phyloP scores from a whole-genome alignment of 345 rosid genomes.

The Odontarrhena argentea region DNA sequence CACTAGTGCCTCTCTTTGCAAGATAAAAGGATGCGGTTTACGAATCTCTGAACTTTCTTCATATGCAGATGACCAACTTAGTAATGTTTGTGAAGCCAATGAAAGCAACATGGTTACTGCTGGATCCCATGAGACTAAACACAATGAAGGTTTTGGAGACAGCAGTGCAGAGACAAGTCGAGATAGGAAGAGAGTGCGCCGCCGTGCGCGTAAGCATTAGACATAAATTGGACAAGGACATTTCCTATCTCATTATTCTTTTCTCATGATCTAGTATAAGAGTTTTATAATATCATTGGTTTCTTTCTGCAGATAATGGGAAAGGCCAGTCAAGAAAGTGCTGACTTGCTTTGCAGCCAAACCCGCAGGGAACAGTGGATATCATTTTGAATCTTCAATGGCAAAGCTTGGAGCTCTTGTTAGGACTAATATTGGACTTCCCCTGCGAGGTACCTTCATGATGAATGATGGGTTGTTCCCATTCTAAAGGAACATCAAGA shows the following conservation, averaged over 20 bases:
- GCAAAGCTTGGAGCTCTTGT: too few species aligned
- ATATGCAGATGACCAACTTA: background rate
- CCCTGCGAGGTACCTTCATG: too few species aligned
- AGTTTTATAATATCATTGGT: background rate
- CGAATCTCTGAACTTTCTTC: background rate
- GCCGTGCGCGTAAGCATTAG: background rate
- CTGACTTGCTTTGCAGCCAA: background rate
- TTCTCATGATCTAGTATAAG: background rate
- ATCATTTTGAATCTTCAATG: too few species aligned
- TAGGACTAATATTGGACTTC: too few species aligned
- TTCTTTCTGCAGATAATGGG: conserved; percentile 3
- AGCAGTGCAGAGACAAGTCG: background rate
- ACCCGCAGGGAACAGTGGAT: too few species aligned
- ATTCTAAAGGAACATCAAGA: too few species aligned
- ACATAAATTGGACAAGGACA: background rate
- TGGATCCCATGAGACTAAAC: background rate
- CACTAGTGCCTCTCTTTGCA: background rate
- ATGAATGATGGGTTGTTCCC: too few species aligned
- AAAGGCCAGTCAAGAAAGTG: background rate
- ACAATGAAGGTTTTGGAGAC: background rate
- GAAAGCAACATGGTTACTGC: background rate
- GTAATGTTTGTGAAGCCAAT: background rate
- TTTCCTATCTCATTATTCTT: background rate
- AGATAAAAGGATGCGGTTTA: conserved; percentile 1
- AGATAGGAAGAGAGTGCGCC: background rate